A percentile compares a stretch with the other conserved stretches of the same genome.
These are phyloP conservation scores for Naganishia kalamii DNA, from an alignment of 768 basidiomycete genomes.

Conservation along the genomic window DNA sequence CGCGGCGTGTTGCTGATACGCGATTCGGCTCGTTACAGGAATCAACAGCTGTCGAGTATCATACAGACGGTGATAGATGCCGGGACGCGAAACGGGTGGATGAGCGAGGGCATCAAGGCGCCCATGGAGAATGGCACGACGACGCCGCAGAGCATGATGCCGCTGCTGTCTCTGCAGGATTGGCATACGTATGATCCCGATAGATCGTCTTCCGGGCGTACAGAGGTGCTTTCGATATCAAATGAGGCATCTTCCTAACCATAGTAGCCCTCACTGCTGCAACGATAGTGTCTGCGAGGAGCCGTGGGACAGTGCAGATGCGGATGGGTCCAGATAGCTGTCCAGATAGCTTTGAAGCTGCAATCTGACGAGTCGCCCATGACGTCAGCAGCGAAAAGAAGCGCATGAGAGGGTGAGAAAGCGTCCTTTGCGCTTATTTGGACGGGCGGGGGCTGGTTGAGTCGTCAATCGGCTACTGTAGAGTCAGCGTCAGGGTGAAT, in stretches of 20 bases:
- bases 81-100: conserved; percentile 18
- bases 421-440: no score
- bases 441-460: no score
- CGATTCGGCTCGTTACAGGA: not conserved
- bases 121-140: not conserved
- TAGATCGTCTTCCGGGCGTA: not conserved
- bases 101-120: not conserved
- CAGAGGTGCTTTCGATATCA: not conserved
- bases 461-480: no score
- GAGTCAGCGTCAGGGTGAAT: no score
- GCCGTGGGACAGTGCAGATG: not conserved
- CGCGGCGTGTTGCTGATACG: not conserved
- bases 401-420: no score
- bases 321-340: not conserved
- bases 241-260: not conserved
- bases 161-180: conserved; percentile 10
- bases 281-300: not conserved
- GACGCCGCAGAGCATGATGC: not conserved
- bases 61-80: conserved; percentile 19
- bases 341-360: no score
- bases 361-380: no score
- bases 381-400: no score
- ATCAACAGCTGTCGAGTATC: conserved; percentile 11
- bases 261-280: not conserved
- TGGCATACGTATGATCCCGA: conserved; percentile 15